phyloP scores from a whole-genome alignment of 129 eudicot genomes.

The Artemisia argyi region DNA sequence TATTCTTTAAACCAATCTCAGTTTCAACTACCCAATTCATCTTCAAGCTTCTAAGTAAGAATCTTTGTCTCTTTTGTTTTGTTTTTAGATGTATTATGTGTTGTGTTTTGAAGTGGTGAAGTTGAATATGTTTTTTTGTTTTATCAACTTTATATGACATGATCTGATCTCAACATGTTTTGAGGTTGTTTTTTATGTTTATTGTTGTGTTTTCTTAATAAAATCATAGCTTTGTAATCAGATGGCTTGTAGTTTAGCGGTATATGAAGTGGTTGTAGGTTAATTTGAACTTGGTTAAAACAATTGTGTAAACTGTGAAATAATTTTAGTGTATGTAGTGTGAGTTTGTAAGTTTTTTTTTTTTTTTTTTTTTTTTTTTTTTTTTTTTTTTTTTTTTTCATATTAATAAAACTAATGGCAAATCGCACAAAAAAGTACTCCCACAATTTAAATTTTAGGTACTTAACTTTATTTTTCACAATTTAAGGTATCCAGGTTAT shows the following conservation, averaged over 20 bases:
- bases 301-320: neutral
- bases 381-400: no score
- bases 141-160: neutral
- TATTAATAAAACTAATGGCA: no score
- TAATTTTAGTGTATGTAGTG: neutral
- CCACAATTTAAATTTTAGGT: no score
- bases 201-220: neutral
- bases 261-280: no score
- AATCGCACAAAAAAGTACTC: no score
- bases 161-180: slow-evolving; percentile 11
- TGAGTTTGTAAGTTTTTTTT: no score
- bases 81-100: neutral
- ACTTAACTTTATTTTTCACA: no score
- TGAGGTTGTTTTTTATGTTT: neutral
- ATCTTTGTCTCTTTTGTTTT: neutral
- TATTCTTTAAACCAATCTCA: no score
- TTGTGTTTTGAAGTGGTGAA: neutral
- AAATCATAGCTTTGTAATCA: neutral
- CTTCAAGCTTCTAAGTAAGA: neutral
- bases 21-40: neutral
- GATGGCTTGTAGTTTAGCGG: neutral
- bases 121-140: neutral
- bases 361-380: no score
- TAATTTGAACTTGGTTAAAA: no score
- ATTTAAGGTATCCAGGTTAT: no score